Conservation (phyloP, 805 yeast genomes). For the Lachancea meyersii region DNA sequence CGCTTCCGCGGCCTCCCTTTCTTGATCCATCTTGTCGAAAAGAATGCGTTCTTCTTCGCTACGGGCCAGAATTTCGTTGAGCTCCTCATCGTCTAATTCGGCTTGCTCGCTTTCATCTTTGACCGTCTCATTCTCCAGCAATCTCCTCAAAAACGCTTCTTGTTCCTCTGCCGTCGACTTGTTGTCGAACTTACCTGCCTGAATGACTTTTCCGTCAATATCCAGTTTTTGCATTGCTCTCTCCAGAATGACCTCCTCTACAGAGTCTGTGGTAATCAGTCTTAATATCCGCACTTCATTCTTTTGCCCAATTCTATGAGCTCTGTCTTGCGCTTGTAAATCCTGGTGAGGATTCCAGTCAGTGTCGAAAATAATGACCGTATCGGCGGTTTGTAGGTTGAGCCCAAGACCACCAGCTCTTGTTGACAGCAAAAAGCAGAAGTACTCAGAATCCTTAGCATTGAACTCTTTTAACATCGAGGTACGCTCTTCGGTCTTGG, state of each 20-base stretch:
- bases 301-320: conserved; percentile 85
- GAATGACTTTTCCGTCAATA: conserved; percentile 84
- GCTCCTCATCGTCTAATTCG: conserved; percentile 62
- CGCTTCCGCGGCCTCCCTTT: conserved; percentile 38
- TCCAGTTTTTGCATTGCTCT: conserved; percentile 79
- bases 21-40: conserved; percentile 56
- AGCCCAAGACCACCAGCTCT: conserved; percentile 89
- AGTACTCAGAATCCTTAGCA: conserved; percentile 69
- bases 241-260: conserved; percentile 76
- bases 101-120: conserved; percentile 36
- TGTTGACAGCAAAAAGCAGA: conserved; percentile 72
- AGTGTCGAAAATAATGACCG: conserved; percentile 79
- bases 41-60: conserved; percentile 51
- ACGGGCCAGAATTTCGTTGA: conserved; percentile 68
- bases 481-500: conserved; percentile 81
- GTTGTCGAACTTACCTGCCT: conserved; percentile 86
- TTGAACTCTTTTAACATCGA: conserved; percentile 66
- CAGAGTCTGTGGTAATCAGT: conserved; percentile 74
- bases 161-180: conserved; percentile 84
- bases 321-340: conserved; percentile 86
- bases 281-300: conserved; percentile 79
- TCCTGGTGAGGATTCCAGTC: conserved; percentile 93
- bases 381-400: conserved; percentile 81
- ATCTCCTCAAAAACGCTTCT: conserved; percentile 66
- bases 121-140: conserved; percentile 62